These are phyloP conservation scores for Apodospora peruviana DNA, from an alignment of 495 filamentous ascomycete species.

Conservation along the genomic window DNA sequence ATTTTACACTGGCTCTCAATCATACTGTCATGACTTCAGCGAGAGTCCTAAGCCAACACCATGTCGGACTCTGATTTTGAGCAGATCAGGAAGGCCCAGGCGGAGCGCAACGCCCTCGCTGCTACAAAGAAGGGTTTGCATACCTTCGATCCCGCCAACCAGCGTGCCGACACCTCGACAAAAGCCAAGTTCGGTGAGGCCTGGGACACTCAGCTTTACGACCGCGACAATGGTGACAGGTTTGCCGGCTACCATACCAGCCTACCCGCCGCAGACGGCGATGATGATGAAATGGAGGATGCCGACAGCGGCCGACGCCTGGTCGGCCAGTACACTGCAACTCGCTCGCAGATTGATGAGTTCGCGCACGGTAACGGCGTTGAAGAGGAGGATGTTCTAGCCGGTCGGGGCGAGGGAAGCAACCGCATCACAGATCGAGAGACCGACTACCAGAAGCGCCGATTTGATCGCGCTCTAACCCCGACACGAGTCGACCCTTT, in stretches of 20 bases:
- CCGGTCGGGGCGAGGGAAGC: conserved; percentile 75
- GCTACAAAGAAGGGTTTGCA: conserved; percentile 80
- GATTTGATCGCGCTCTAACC: conserved; percentile 79
- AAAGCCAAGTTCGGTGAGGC: conserved; percentile 93
- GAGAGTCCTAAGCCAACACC: conserved; percentile 5
- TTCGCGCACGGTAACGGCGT: conserved; percentile 79
- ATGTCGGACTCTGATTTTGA: conserved; percentile 77
- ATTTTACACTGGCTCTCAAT: background rate
- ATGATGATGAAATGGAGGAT: conserved; percentile 80
- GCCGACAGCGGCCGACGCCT: conserved; percentile 68
- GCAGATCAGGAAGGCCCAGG: conserved; percentile 73
- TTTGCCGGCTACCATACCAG: conserved; percentile 88
- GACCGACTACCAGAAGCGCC: conserved; percentile 96
- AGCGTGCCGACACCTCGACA: conserved; percentile 84
- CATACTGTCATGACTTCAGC: background rate
- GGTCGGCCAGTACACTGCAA: conserved; percentile 96
- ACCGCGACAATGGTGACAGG: conserved; percentile 69
- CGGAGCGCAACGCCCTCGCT: conserved; percentile 85
- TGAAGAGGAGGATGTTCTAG: conserved; percentile 86
- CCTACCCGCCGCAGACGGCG: conserved; percentile 75
- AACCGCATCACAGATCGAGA: conserved; percentile 86
- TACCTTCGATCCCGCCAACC: conserved; percentile 78
- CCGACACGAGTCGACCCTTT: conserved; percentile 89
- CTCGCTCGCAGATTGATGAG: conserved; percentile 86
- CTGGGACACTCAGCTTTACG: conserved; percentile 92